Conservation (phyloP, 208 protist genomes). For the Wallacemonas sp. region DNA sequence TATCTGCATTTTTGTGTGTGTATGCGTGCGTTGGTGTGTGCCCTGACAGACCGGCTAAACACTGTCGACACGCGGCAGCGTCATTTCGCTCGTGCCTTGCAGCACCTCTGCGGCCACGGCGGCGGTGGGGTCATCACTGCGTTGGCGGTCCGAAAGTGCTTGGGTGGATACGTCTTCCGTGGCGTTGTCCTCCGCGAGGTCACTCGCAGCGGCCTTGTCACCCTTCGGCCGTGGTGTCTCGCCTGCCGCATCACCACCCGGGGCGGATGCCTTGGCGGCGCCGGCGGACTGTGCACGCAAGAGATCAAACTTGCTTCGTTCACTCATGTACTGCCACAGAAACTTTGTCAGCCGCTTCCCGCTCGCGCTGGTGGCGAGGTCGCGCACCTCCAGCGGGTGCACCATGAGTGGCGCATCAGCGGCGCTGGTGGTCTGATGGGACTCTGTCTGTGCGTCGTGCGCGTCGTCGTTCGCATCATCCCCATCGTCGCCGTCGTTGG, state of each 20-base stretch:
- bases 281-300: conserved; percentile 18
- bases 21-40: too few species aligned
- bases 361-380: conserved; percentile 28
- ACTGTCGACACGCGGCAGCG: neutral
- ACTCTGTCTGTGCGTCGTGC: neutral
- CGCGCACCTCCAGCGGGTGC: conserved; percentile 64
- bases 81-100: conserved; percentile 5
- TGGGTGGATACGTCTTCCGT: neutral
- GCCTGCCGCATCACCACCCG: neutral
- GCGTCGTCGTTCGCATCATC: neutral
- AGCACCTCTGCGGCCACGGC: neutral
- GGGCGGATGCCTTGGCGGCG: neutral
- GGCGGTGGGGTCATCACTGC: neutral
- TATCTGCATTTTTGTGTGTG: neutral
- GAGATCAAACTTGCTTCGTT: conserved; percentile 63
- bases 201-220: neutral
- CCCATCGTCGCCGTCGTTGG: neutral
- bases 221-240: neutral
- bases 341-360: conserved; percentile 73
- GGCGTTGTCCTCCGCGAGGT: neutral
- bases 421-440: neutral
- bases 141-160: neutral
- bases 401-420: conserved; percentile 13
- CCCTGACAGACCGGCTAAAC: too few species aligned
- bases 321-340: conserved; percentile 72